Evolutionary conservation across 2,329 filamentous ascomycete genomes (phyloP).

Genomic region (Harringtonia aguacate): DNA sequence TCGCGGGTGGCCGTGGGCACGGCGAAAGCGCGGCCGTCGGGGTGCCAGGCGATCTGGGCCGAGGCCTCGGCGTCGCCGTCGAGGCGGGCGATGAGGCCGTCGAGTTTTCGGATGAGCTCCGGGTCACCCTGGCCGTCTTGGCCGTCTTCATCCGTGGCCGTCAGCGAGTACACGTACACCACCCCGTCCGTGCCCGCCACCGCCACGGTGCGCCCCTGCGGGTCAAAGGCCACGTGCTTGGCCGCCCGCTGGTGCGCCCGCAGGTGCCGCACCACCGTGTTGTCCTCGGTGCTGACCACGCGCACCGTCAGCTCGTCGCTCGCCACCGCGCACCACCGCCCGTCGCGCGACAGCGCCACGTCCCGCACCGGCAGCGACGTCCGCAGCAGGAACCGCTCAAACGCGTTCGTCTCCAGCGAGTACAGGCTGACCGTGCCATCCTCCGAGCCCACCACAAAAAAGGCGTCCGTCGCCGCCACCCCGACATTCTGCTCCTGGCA

Average conservation of each 20-base stretch:
- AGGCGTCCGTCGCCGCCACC: conserved; percentile 65
- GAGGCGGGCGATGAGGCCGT: conserved; percentile 70
- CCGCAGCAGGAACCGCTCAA: conserved; percentile 74
- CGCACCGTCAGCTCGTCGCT: conserved; percentile 93
- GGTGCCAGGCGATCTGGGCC: conserved; percentile 77
- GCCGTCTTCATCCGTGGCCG: conserved; percentile 15
- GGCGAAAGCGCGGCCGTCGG: conserved; percentile 85
- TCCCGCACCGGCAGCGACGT: conserved; percentile 81
- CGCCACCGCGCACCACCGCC: conserved; percentile 85
- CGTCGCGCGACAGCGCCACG: conserved; percentile 69
- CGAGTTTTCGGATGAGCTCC: conserved; percentile 70
- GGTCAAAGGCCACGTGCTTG: conserved; percentile 87
- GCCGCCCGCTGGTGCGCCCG: conserved; percentile 76
- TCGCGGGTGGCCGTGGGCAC: conserved; percentile 73
- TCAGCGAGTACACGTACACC: conserved; percentile 81
- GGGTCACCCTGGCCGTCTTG: conserved; percentile 28
- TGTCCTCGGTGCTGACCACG: conserved; percentile 73
- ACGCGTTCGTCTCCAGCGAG: conserved; percentile 60
- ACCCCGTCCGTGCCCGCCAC: conserved; percentile 83
- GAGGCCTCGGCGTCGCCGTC: conserved; percentile 70
- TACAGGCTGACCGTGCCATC: conserved; percentile 95
- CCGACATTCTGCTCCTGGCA: conserved; percentile 77
- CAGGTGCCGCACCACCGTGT: conserved; percentile 63
- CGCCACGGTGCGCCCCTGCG: conserved; percentile 62
- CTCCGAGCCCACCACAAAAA: conserved; percentile 83